Conservation (phyloP, 352 stramenopile species). For the Pythium apleroticum region DNA sequence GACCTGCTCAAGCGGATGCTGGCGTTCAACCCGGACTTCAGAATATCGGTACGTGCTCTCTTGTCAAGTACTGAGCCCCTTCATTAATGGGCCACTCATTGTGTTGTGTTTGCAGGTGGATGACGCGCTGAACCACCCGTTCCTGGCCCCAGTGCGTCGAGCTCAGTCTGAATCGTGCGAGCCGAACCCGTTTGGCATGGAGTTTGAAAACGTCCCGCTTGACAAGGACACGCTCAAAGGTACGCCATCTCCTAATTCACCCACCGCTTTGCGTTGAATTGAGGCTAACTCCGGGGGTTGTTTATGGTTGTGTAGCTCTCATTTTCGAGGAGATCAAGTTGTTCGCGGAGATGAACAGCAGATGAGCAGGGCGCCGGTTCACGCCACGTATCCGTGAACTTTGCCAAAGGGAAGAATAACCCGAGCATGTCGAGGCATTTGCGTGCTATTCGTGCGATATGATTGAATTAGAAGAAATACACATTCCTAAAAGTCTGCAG, state of each 20-base stretch:
- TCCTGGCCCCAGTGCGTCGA: conserved; percentile 77
- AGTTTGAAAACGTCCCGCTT: conserved; percentile 86
- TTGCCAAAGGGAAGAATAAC: neutral
- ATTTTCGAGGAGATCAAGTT: conserved; percentile 89
- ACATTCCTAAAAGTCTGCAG: neutral
- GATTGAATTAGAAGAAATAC: conserved; percentile 5
- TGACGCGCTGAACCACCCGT: conserved; percentile 80
- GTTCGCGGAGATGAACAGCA: conserved; percentile 68
- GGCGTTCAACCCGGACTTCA: conserved; percentile 68
- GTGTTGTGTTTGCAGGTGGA: conserved; percentile 49
- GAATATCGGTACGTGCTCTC: conserved; percentile 67
- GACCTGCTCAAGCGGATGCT: conserved; percentile 88
- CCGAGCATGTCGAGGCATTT: neutral
- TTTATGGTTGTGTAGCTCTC: conserved; percentile 39
- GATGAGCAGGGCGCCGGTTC: conserved; percentile 34
- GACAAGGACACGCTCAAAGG: conserved; percentile 87
- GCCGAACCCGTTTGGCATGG: conserved; percentile 82
- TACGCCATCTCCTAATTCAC: conserved; percentile 28
- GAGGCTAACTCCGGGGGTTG: neutral
- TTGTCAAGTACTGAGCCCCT: neutral
- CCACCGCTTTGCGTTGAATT: neutral
- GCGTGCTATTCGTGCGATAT: conserved; percentile 2
- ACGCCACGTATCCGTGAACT: neutral
- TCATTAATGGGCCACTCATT: neutral
- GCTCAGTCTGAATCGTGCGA: conserved; percentile 73